These are phyloP conservation scores for Pythium chondricola DNA, from an alignment of 352 stramenopile species.

Conservation along the genomic window DNA sequence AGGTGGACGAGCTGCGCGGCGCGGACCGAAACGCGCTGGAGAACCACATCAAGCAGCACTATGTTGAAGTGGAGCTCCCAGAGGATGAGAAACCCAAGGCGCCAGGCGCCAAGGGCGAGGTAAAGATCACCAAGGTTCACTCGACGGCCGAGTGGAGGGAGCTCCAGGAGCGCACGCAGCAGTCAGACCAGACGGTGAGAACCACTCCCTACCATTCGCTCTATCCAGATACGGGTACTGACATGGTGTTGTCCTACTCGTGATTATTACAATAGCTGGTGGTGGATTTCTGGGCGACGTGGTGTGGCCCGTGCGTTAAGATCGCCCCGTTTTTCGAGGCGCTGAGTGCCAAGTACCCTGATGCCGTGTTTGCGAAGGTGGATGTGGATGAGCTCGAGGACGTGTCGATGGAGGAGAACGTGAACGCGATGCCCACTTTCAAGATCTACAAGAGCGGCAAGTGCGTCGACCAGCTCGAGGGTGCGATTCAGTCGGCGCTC, in stretches of 20 bases:
- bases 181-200: constrained; percentile 38
- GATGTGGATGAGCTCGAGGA: constrained; percentile 69
- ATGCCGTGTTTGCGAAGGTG: constrained; percentile 61
- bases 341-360: constrained; percentile 48
- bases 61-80: constrained; percentile 68
- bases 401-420: constrained; percentile 29
- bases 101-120: constrained; percentile 24
- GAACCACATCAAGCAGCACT: constrained; percentile 60
- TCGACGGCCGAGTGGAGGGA: constrained; percentile 50
- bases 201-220: no score
- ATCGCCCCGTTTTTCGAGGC: constrained; percentile 76
- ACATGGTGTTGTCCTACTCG: no score
- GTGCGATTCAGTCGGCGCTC: constrained; percentile 59
- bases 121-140: constrained; percentile 33
- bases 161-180: constrained; percentile 40
- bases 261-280: constrained; percentile 38
- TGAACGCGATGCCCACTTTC: constrained; percentile 90
- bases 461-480: constrained; percentile 85
- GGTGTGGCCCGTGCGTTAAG: constrained; percentile 76
- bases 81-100: constrained; percentile 51
- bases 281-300: constrained; percentile 83
- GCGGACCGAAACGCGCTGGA: constrained; percentile 68
- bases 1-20: constrained; percentile 85
- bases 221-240: no score
- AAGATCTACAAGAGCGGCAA: constrained; percentile 88